phyloP scores from a whole-genome alignment of 768 basidiomycete genomes.

The Cystofilobasidium macerans region DNA sequence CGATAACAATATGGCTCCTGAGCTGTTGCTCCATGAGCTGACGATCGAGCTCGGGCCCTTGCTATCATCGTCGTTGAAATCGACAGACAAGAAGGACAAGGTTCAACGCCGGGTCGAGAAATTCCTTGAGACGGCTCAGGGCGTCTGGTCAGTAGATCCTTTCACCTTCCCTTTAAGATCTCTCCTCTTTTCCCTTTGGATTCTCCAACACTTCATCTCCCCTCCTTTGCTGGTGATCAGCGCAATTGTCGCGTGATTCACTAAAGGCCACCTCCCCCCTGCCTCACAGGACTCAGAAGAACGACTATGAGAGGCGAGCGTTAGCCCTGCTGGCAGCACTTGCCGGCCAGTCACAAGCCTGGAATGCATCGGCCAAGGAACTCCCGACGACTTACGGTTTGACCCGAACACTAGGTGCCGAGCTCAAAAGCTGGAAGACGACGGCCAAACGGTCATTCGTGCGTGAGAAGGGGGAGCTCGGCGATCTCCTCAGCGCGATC shows the following conservation, averaged over 20 bases:
- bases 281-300: constrained; percentile 57
- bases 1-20: too few relatives aligned
- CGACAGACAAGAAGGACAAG: constrained; percentile 81
- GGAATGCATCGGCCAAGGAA: constrained; percentile 51
- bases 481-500: constrained; percentile 79
- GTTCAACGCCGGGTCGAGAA: constrained; percentile 87
- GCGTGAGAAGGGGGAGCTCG: constrained; percentile 74
- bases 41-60: too few relatives aligned
- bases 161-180: too few relatives aligned
- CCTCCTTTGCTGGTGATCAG: too few relatives aligned
- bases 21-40: too few relatives aligned
- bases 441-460: constrained; percentile 79
- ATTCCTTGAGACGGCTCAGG: constrained; percentile 86
- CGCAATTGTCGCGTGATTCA: too few relatives aligned
- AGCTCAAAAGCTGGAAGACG: constrained; percentile 70
- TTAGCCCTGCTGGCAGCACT: constrained; percentile 49
- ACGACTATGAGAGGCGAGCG: constrained; percentile 85
- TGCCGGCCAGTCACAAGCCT: constrained; percentile 54
- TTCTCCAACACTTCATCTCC: too few relatives aligned
- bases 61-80: too few relatives aligned
- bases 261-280: not conserved
- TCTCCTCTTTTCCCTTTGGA: too few relatives aligned
- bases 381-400: constrained; percentile 55
- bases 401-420: constrained; percentile 62
- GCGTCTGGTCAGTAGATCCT: constrained; percentile 32